phyloP scores from a whole-genome alignment of 192 early-diverging fungal genomes.

The Coemansia guatemalensis region DNA sequence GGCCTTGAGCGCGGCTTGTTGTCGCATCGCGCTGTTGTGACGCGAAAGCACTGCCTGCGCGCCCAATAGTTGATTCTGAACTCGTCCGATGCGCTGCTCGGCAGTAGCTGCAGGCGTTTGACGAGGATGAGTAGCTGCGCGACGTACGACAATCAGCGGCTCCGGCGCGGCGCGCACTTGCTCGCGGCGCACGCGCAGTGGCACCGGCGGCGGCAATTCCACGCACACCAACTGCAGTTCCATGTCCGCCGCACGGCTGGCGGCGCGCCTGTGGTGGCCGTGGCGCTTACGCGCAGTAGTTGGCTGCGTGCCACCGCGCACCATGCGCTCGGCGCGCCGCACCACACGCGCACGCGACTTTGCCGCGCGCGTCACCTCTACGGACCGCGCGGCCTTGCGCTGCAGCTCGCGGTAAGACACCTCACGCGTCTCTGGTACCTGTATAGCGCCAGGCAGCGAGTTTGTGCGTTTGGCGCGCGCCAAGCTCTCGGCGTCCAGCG shows the following conservation, averaged over 20 bases:
- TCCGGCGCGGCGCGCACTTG: slow-evolving; percentile 36
- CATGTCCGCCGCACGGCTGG: slow-evolving; percentile 44
- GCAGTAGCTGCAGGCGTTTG: slow-evolving; percentile 9
- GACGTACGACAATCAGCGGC: slow-evolving; percentile 52
- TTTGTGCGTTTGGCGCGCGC: slow-evolving; percentile 49
- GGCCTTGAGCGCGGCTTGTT: background rate
- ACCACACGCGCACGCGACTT: slow-evolving; percentile 29
- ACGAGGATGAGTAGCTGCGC: slow-evolving; percentile 1
- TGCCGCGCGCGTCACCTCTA: slow-evolving; percentile 23
- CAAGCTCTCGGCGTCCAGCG: slow-evolving; percentile 23
- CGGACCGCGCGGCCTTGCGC: slow-evolving; percentile 33
- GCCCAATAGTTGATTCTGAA: slow-evolving; percentile 55
- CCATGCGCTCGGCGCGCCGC: slow-evolving; percentile 50
- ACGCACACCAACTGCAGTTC: slow-evolving; percentile 46
- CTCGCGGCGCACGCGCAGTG: slow-evolving; percentile 53
- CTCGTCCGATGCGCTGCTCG: slow-evolving; percentile 38
- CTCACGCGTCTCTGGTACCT: slow-evolving; percentile 52
- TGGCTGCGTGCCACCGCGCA: slow-evolving; percentile 34
- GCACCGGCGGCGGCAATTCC: slow-evolving; percentile 54
- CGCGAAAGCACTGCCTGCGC: slow-evolving; percentile 52
- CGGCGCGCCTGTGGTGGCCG: slow-evolving; percentile 33
- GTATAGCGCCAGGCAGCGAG: slow-evolving; percentile 48
- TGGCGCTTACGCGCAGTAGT: slow-evolving; percentile 11
- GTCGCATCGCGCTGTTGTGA: slow-evolving; percentile 44
- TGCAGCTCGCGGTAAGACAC: slow-evolving; percentile 51